phyloP scores from a whole-genome alignment of 768 basidiomycete species.

The Tulasnella sp. region DNA sequence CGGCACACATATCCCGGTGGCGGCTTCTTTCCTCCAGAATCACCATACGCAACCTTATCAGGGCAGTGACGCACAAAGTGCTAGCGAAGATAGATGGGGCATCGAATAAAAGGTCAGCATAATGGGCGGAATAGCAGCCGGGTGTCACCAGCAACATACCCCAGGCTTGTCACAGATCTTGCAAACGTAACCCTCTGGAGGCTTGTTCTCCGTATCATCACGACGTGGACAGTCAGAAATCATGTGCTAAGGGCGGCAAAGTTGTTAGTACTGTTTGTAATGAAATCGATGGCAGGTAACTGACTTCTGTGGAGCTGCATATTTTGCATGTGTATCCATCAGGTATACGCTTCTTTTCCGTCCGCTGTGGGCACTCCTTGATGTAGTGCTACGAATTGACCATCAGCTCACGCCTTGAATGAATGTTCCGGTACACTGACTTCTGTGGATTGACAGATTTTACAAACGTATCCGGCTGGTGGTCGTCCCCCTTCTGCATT shows the following conservation, averaged over 20 bases:
- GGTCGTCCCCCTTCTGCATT: not conserved
- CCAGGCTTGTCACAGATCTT: constrained; percentile 56
- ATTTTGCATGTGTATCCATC: constrained; percentile 66
- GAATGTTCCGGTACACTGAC: not conserved
- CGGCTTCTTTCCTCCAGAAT: constrained; percentile 75
- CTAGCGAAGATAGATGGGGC: constrained; percentile 29
- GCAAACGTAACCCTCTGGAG: constrained; percentile 80
- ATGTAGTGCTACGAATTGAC: constrained; percentile 24
- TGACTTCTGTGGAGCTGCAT: constrained; percentile 65
- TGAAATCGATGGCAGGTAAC: constrained; percentile 16
- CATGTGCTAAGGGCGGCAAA: constrained; percentile 46
- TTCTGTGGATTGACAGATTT: constrained; percentile 21
- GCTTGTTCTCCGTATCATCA: constrained; percentile 34
- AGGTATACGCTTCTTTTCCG: constrained; percentile 30
- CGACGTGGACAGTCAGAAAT: constrained; percentile 68
- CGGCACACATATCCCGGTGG: constrained; percentile 82
- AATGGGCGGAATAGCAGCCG: not conserved
- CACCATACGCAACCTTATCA: constrained; percentile 60
- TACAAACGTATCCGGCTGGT: not conserved
- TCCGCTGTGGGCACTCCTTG: constrained; percentile 26
- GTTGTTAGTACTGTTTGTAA: constrained; percentile 6
- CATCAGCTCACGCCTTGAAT: not conserved
- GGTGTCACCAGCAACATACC: constrained; percentile 32
- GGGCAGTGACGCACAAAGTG: constrained; percentile 89
- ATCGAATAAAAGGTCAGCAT: not conserved